phyloP scores from a whole-genome alignment of 2,329 filamentous ascomycete genomes.

The Apiospora marii region DNA sequence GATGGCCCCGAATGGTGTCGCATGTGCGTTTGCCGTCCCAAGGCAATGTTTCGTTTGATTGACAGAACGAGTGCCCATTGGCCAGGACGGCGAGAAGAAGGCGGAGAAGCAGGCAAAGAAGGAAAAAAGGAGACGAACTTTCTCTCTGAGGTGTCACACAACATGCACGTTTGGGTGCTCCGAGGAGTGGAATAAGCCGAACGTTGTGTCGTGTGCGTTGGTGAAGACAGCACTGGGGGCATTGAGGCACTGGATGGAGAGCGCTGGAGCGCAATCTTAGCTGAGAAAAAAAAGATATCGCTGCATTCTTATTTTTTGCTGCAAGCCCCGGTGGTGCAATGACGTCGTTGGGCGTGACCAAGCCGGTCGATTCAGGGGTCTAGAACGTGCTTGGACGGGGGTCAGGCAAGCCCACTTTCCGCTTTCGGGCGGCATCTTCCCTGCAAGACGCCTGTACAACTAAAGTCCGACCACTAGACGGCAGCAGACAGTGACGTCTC shows the following conservation, averaged over 20 bases:
- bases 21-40: background rate
- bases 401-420: constrained; percentile 12
- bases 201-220: background rate
- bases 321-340: constrained; percentile 19
- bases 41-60: constrained; percentile 2
- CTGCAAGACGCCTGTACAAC: background rate
- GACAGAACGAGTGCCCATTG: background rate
- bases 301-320: constrained; percentile 15
- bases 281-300: background rate
- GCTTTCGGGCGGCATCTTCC: background rate
- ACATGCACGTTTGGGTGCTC: background rate
- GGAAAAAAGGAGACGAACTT: background rate
- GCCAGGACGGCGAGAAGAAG: background rate
- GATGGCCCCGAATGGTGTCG: constrained; percentile 2
- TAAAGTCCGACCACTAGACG: constrained; percentile 19
- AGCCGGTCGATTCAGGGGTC: constrained; percentile 18
- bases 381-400: constrained; percentile 13
- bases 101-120: background rate
- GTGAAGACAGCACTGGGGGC: background rate
- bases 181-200: background rate
- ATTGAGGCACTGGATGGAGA: too few species aligned
- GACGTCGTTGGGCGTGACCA: constrained; percentile 12
- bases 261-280: constrained; percentile 6
- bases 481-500: constrained; percentile 11
- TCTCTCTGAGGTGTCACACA: background rate